Base-by-base conservation (phyloP, 2,329 filamentous ascomycete species). In the Aulographum hederae region DNA sequence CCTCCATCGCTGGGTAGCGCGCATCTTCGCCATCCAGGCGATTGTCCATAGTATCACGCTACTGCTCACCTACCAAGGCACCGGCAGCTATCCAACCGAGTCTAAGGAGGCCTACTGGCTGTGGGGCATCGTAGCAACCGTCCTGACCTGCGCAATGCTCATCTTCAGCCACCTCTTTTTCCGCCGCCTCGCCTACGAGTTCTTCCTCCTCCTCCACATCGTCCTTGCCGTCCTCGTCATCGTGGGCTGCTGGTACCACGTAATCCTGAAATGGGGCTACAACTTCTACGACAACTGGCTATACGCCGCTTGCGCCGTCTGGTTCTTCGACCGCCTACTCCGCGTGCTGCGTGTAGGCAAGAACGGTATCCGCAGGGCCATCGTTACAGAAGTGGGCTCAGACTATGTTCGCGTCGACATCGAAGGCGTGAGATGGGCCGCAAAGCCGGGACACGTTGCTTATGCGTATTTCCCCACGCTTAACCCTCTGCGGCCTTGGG, bases 401-500 rank as follows among this genome's bases (percentile, higher is more conserved):
- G 33, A 42, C 20, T 34, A 54, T 23, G 39, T 63, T 6, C 50
- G 58, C 3, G 41, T 66, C 11, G 56, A 63, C 33, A 38, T 66
- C 12, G 41, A 43, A 4, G 55, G 51, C 3, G 37, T 59, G 4
- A 39, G 50, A 26, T 61, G 51, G 48, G 39, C 34, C 4, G 34
- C 35, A 1, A 32, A 35, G 10, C 49, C 48, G 0, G 52, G 50
- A 2, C 41, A 49, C 3, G 54, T 62, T 31, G 56, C 48, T 0
- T 67, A 64, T 34, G 44, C 57, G 0, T 65, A 64, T 41, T 66
- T 69, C 39, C 63, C 65, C 0, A 57, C 54, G 0, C 40, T 65
- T 2, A 53, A 33, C 2, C 29, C 29, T 6, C 35, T 40, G 18
- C 34, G 38, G 3, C 34, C 41, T 1, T 69, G 64, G 63, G 63